phyloP scores from a whole-genome alignment of 2,329 filamentous ascomycete species.

The Fusarium pseudograminearum region DNA sequence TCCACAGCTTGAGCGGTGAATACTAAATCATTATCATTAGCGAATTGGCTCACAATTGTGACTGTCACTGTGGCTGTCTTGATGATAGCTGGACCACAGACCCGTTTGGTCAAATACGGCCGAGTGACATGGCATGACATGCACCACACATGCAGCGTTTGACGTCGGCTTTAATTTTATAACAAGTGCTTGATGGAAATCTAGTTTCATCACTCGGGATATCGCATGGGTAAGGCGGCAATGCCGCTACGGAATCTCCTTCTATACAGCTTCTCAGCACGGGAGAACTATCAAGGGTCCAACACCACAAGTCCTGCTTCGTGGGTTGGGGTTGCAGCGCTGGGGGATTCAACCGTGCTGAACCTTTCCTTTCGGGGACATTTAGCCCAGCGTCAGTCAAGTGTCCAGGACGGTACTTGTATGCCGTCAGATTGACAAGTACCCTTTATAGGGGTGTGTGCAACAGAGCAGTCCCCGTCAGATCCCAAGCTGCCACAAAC shows the following conservation, averaged over 20 bases:
- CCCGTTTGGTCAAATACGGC: background rate
- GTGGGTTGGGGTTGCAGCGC: constrained; percentile 45
- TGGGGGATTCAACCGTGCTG: constrained; percentile 12
- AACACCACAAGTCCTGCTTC: constrained; percentile 12
- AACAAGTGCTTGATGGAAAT: background rate
- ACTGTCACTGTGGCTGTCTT: constrained; percentile 2
- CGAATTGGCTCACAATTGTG: background rate
- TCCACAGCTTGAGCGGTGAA: background rate
- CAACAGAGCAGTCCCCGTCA: background rate
- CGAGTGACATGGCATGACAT: constrained; percentile 7
- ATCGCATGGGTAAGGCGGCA: constrained; percentile 16
- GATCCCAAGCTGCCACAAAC: constrained; percentile 17
- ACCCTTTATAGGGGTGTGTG: constrained; percentile 12
- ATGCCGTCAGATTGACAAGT: constrained; percentile 40
- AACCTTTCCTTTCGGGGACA: constrained; percentile 10
- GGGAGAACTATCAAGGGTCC: constrained; percentile 5
- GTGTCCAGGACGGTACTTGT: constrained; percentile 24
- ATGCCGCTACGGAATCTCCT: background rate
- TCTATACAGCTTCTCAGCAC: background rate
- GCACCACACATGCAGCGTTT: background rate
- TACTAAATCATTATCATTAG: constrained; percentile 9
- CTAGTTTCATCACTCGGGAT: constrained; percentile 12
- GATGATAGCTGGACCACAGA: background rate
- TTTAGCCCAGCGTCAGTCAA: background rate
- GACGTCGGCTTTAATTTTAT: background rate